A percentile compares a stretch with the other conserved stretches of the same genome.
phyloP scores from a whole-genome alignment of 495 filamentous ascomycete species.

The Aspergillus bridgeri region DNA sequence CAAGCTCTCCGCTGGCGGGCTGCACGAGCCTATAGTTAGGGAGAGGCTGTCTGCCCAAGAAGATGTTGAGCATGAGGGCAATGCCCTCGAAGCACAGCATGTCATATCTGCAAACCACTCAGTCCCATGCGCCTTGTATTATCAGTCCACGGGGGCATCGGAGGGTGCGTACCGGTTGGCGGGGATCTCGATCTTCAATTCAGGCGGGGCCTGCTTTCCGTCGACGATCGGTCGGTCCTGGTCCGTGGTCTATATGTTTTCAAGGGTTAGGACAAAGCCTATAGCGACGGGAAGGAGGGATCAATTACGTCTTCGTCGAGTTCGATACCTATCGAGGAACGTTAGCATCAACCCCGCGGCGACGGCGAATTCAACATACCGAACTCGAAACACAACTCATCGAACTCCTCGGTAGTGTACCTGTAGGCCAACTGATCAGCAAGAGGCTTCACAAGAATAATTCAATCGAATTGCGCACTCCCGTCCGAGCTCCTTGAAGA shows the following conservation, averaged over 20 bases:
- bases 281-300: background rate
- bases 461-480: constrained; percentile 52
- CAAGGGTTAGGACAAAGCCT: constrained; percentile 9
- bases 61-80: constrained; percentile 92
- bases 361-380: constrained; percentile 47
- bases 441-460: background rate
- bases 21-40: constrained; percentile 75
- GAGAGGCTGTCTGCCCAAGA: constrained; percentile 66
- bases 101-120: constrained; percentile 69
- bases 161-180: constrained; percentile 67
- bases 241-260: constrained; percentile 60
- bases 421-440: constrained; percentile 33
- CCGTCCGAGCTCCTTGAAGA: constrained; percentile 87
- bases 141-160: background rate
- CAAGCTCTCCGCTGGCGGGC: constrained; percentile 67
- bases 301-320: constrained; percentile 81
- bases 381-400: constrained; percentile 97
- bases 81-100: constrained; percentile 99
- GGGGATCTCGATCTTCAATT: constrained; percentile 98
- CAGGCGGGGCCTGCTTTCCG: constrained; percentile 79
- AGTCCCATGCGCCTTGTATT: constrained; percentile 11
- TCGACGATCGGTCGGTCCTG: constrained; percentile 67
- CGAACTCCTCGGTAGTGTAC: constrained; percentile 90
- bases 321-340: constrained; percentile 66
- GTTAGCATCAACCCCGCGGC: constrained; percentile 38